Conservation (phyloP, 192 early-diverging fungal species). For the Gorgonomyces haynaldii region DNA sequence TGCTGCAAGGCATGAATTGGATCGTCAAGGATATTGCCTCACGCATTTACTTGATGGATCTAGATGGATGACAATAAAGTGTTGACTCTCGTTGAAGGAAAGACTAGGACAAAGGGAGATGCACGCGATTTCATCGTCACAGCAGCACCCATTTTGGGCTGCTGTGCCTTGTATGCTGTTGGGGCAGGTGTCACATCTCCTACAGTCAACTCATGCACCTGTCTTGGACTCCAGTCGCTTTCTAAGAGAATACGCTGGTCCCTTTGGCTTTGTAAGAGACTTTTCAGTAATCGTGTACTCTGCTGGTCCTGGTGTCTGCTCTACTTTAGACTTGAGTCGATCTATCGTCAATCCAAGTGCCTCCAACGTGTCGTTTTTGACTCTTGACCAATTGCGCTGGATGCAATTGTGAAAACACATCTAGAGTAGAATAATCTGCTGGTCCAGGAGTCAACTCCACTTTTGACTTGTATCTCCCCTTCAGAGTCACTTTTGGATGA, state of each 20-base stretch:
- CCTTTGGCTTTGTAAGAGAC: conserved; percentile 12
- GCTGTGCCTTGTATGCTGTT: conserved; percentile 23
- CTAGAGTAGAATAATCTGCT: conserved; percentile 29
- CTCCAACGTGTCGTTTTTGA: conserved; percentile 3
- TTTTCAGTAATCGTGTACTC: conserved; percentile 18
- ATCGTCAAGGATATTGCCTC: conserved; percentile 78
- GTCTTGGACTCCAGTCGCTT: conserved; percentile 13
- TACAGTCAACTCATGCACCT: background rate
- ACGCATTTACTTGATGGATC: too few relatives aligned
- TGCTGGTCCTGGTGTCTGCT: conserved; percentile 35
- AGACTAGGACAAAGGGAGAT: conserved; percentile 36
- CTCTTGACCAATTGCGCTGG: conserved; percentile 20
- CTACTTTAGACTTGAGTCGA: conserved; percentile 9
- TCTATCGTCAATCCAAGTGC: conserved; percentile 2
- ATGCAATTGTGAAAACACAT: conserved; percentile 5
- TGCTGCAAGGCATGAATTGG: conserved; percentile 91
- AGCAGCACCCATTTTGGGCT: conserved; percentile 6
- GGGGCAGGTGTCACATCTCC: conserved; percentile 25
- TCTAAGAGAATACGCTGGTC: conserved; percentile 32
- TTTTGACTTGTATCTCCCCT: conserved; percentile 17
- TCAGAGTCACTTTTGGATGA: conserved; percentile 31
- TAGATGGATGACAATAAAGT: too few relatives aligned
- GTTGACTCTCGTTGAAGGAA: conserved; percentile 31
- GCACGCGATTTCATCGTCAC: conserved; percentile 34
- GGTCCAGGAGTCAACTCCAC: conserved; percentile 33